Base-by-base conservation (phyloP, 2,329 filamentous ascomycete genomes). In the Periconia digitata region DNA sequence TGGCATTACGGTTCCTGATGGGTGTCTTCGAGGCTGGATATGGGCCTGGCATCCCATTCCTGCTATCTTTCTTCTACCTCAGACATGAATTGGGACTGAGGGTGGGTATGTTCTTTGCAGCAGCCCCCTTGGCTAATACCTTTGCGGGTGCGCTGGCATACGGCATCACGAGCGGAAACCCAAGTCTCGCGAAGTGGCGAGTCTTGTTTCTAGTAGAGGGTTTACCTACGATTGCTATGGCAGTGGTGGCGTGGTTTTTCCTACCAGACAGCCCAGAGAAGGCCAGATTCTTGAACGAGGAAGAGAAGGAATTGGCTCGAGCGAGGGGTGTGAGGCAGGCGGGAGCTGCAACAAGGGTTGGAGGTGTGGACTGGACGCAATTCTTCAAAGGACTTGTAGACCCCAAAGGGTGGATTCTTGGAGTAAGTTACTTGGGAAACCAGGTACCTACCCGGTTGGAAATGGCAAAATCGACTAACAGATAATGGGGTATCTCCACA, bases 81-180 rank as follows among this genome's bases (percentile, higher is more conserved):
- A 32, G 27, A 13, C 72, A 80, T 29, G 79, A 81, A 55, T 67
- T 84, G 12, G 82, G 82, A 24, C 71, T 83, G 23, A 72, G 82
- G 3, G 77, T 77, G 43, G 82, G 81, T 2, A 62, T 85, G 18
- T 85, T 84, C 53, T 51, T 76, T 20, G 63, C 64, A 10, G 73
- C 73, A 3, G 84, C 85, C 0, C 85, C 85, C 1, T 78, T 95
- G 3, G 90, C 90, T 1, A 94, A 89, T 36, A 86, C 85, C 1
- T 92, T 95, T 64, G 89, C 90, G 0, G 85, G 85, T 2, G 84
- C 83, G 3, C 72, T 86, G 8, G 69, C 69, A 8, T 71, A 69
- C 50, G 69, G 64, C 4, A 86, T 89, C 62, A 84, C 83, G 8
- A 80, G 81, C 22, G 82, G 84, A 12, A 75, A 79, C 57, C 73